phyloP scores from a whole-genome alignment of 768 basidiomycete genomes.

The Mycena sanguinolenta region DNA sequence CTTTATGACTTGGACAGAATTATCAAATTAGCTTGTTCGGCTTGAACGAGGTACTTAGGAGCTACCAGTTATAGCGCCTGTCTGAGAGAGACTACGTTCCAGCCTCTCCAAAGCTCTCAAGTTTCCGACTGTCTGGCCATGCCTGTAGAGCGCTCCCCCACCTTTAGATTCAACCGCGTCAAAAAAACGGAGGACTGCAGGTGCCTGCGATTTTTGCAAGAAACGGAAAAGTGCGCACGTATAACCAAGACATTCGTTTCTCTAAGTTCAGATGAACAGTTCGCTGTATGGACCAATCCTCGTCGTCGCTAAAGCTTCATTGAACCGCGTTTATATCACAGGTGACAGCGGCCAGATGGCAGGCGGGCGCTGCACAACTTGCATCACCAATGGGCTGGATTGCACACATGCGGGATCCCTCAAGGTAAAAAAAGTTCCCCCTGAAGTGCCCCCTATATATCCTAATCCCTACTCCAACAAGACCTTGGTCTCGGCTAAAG shows the following conservation, averaged over 20 bases:
- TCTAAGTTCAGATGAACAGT: conserved; percentile 44
- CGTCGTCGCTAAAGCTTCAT: conserved; percentile 13
- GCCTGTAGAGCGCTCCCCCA: background rate
- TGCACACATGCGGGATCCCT: conserved; percentile 80
- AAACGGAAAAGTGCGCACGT: background rate
- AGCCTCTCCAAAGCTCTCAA: too few relatives aligned
- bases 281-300: conserved; percentile 51
- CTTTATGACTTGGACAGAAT: too few relatives aligned
- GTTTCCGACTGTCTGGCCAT: too few relatives aligned
- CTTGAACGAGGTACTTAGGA: too few relatives aligned
- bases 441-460: background rate
- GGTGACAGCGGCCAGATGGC: conserved; percentile 80
- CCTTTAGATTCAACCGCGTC: background rate
- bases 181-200: background rate
- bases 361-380: conserved; percentile 75
- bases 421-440: conserved; percentile 59
- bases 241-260: too few relatives aligned
- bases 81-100: too few relatives aligned
- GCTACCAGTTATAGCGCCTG: too few relatives aligned
- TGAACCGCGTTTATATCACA: conserved; percentile 40
- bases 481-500: conserved; percentile 74
- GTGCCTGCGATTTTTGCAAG: background rate
- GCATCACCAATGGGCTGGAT: conserved; percentile 67
- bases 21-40: too few relatives aligned
- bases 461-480: conserved; percentile 33